These are phyloP conservation scores for Eucalyptus shirleyi DNA, from an alignment of 345 rosid genomes.

Conservation along the genomic window DNA sequence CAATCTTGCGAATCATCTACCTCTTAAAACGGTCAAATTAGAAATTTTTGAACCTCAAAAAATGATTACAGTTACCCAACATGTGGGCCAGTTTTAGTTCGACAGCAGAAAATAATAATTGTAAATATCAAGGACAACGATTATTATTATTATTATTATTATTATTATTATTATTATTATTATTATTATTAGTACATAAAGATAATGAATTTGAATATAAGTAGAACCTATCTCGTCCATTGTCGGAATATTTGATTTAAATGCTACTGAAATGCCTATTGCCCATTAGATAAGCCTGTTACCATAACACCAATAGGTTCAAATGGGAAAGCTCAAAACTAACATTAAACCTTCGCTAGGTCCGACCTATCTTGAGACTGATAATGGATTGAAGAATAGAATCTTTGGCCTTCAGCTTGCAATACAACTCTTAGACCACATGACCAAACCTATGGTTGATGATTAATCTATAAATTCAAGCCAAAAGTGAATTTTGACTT, in stretches of 20 bases:
- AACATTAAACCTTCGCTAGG: neutral
- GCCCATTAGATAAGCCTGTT: neutral
- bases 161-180: too few relatives aligned
- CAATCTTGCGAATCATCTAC: neutral
- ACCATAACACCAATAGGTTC: neutral
- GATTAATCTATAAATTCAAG: neutral
- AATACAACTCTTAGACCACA: neutral
- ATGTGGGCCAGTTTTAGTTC: neutral
- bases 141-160: too few relatives aligned
- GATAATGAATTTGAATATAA: too few relatives aligned
- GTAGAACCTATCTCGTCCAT: neutral
- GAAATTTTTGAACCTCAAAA: neutral
- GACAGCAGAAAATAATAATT: neutral
- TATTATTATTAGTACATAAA: too few relatives aligned
- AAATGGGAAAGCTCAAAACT: neutral
- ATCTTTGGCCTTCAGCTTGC: neutral
- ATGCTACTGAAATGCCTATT: neutral
- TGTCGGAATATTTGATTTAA: neutral
- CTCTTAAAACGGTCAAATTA: neutral
- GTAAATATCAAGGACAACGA: neutral
- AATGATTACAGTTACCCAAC: neutral
- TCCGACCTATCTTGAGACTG: neutral
- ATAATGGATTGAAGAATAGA: neutral
- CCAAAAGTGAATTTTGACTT: neutral
- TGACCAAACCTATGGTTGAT: neutral